Evolutionary conservation across 2,329 filamentous ascomycete genomes (phyloP).

Genomic region (Colletotrichum sp.): DNA sequence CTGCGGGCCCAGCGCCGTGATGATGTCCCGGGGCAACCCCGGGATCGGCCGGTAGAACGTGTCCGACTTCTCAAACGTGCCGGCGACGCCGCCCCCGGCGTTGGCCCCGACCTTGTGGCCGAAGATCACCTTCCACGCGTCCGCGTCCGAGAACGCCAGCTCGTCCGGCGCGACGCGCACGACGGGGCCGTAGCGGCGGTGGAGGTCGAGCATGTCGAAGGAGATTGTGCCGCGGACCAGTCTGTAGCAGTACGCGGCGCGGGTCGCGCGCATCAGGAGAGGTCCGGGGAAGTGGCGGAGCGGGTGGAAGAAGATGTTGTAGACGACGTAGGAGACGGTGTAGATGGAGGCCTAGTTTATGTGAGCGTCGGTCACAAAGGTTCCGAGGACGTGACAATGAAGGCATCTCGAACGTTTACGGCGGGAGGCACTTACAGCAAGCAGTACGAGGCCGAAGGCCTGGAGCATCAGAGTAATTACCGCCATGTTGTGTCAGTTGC

Average conservation of each 20-base stretch:
- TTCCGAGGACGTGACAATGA: not conserved
- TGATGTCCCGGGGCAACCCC: conserved; percentile 22
- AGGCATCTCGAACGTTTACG: not conserved
- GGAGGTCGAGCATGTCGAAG: conserved; percentile 22
- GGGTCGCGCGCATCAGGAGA: not conserved
- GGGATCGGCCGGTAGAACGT: conserved; percentile 3
- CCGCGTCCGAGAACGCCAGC: conserved; percentile 44
- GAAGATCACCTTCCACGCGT: conserved; percentile 46
- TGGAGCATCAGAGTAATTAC: not conserved
- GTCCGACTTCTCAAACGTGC: conserved; percentile 6
- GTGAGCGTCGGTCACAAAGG: not conserved
- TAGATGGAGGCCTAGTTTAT: not conserved
- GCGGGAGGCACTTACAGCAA: not conserved
- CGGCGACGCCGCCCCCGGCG: not conserved
- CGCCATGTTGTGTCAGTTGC: not conserved
- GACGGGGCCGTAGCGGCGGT: conserved; percentile 46
- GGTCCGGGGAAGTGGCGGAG: conserved; percentile 36
- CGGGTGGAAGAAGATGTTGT: conserved; percentile 39
- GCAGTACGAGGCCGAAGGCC: not conserved
- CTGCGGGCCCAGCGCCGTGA: not conserved
- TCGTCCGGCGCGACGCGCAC: conserved; percentile 53
- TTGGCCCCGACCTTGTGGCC: conserved; percentile 22
- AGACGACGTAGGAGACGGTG: conserved; percentile 18
- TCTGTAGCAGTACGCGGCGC: not conserved
- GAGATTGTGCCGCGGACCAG: not conserved